A percentile compares a stretch with the other conserved stretches of the same genome.
Conservation (phyloP, 768 basidiomycete genomes). For the Boletus fagicola region DNA sequence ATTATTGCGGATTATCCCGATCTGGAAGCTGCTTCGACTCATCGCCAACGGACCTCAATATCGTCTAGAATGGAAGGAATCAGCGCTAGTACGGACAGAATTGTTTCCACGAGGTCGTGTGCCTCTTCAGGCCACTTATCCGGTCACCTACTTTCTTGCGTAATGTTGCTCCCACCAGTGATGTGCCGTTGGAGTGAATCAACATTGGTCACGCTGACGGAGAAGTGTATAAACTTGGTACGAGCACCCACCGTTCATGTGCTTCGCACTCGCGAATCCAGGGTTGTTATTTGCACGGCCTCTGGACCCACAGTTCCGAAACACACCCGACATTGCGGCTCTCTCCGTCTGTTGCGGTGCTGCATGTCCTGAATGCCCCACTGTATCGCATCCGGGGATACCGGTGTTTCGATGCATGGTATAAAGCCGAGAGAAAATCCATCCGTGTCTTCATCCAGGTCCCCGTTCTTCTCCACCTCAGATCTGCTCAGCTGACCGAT, state of each 20-base stretch:
- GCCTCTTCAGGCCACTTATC: slow-evolving; percentile 10
- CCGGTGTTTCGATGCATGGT: slow-evolving; percentile 9
- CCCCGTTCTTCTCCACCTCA: background rate
- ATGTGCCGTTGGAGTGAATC: slow-evolving; percentile 2
- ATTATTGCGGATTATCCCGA: slow-evolving; percentile 5
- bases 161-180: slow-evolving; percentile 20
- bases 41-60: slow-evolving; percentile 14
- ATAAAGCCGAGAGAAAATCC: slow-evolving; percentile 19
- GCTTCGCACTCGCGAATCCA: slow-evolving; percentile 18
- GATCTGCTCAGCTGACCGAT: background rate
- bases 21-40: slow-evolving; percentile 6
- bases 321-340: slow-evolving; percentile 8
- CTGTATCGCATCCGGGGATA: slow-evolving; percentile 3
- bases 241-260: slow-evolving; percentile 4
- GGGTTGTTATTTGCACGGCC: slow-evolving; percentile 21
- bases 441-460: background rate
- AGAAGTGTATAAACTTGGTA: slow-evolving; percentile 8
- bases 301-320: slow-evolving; percentile 19
- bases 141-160: slow-evolving; percentile 9
- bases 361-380: slow-evolving; percentile 4
- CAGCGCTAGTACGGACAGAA: slow-evolving; percentile 2
- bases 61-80: slow-evolving; percentile 23
- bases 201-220: slow-evolving; percentile 2
- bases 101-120: slow-evolving; percentile 23
- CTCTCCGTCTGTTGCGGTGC: slow-evolving; percentile 13